Base-by-base conservation (phyloP, 73 alveolate species). In the Symbiodinium pilosum region DNA sequence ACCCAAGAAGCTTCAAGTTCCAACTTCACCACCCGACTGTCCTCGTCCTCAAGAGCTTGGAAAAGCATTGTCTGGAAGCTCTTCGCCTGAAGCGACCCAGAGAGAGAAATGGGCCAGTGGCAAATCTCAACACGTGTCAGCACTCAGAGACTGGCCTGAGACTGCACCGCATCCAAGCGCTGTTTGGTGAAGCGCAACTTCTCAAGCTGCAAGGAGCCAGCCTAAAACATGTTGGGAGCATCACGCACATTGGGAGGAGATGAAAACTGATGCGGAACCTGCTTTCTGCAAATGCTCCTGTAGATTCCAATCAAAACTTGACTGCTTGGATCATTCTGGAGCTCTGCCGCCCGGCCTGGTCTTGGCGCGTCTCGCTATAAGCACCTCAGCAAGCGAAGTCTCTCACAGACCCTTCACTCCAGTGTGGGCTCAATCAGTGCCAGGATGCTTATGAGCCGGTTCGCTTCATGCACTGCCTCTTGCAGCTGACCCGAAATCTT, bases 121-220 rank as follows among this genome's bases (percentile, higher is more conserved):
- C n/a, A n/a, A n/a, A n/a, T n/a, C n/a, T n/a, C n/a, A n/a, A n/a
- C n/a, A n/a, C n/a, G n/a, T n/a, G n/a, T n/a, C 59, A 47, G 6
- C 59, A 47, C 59, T 47, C 14, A 14, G 59, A 47, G 59, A 14
- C 14, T 47, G 38, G 87, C 96, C 96, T 91, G 96, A 40, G 88
- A 68, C 81, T 91, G 96, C 32, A 91, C 96, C 11, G 96, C 51
- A 44, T 91, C 96, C 77, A 91, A 52, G 38, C 77, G 87, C 59
- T 91, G 96, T 87, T 91, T 91, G 87, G 96, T 91, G 52, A 84
- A 64, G 28, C 96, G 96, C 43, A 91, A 75, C 96, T 69, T 71
- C 87, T 91, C 96, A 75, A 91, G 75, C 64, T 69, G 87, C 34
- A 71, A 44, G 87, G 88, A 43, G 77, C 81, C 81, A 64, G 81